Conservation (phyloP, 129 eudicot genomes). For the Tagetes erecta region DNA sequence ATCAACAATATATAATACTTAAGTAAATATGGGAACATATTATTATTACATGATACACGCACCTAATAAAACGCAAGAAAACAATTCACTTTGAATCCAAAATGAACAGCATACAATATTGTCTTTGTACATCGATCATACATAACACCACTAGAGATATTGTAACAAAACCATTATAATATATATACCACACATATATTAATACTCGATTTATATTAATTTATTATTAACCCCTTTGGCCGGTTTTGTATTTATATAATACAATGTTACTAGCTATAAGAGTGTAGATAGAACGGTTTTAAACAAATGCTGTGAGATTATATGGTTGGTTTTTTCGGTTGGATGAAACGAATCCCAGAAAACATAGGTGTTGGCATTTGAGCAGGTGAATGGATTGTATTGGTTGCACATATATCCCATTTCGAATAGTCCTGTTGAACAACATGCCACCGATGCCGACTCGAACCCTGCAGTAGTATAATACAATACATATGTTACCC, state of each 20-base stretch:
- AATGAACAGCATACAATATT: not conserved
- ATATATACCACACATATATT: not conserved
- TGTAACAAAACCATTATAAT: slow-evolving; percentile 1
- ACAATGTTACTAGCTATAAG: not conserved
- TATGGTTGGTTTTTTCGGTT: slow-evolving; percentile 52
- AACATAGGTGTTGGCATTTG: slow-evolving; percentile 63
- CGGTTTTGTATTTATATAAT: not conserved
- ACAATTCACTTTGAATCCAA: slow-evolving; percentile 3
- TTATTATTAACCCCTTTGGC: not conserved
- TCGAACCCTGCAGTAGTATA: slow-evolving; percentile 52
- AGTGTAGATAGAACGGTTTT: slow-evolving; percentile 36
- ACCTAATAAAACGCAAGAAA: slow-evolving; percentile 5
- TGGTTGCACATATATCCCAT: slow-evolving; percentile 73
- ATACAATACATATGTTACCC: no score
- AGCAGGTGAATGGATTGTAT: slow-evolving; percentile 60
- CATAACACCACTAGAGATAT: not conserved
- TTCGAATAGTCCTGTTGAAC: slow-evolving; percentile 72
- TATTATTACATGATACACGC: not conserved
- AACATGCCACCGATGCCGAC: slow-evolving; percentile 59
- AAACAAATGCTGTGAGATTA: slow-evolving; percentile 52
- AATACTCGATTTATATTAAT: not conserved
- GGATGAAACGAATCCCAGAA: slow-evolving; percentile 95
- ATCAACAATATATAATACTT: not conserved
- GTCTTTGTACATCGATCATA: slow-evolving; percentile 18
- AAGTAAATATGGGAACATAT: not conserved